A percentile compares a stretch with the other conserved stretches of the same genome.
Conservation (phyloP, 2,329 filamentous ascomycete species). For the Pezicula radicicola region DNA sequence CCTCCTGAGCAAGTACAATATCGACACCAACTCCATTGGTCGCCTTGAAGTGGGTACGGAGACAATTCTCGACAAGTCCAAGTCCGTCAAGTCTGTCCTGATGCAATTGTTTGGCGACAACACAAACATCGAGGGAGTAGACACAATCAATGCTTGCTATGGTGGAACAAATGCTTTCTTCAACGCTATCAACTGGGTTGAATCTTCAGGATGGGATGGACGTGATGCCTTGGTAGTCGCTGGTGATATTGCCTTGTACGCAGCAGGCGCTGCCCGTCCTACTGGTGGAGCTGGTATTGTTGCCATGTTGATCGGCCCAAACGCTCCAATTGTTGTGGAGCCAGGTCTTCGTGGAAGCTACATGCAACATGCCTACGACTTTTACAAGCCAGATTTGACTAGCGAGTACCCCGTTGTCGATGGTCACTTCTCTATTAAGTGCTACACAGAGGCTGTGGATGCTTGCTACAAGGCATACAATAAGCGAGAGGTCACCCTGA, state of each 20-base stretch:
- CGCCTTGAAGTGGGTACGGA: slow-evolving; percentile 83
- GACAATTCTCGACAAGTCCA: slow-evolving; percentile 85
- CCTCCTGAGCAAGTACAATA: slow-evolving; percentile 78
- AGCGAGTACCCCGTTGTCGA: slow-evolving; percentile 87
- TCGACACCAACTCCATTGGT: slow-evolving; percentile 75
- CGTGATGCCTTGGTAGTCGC: slow-evolving; percentile 77
- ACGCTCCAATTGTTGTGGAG: slow-evolving; percentile 75
- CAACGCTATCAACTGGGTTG: slow-evolving; percentile 82
- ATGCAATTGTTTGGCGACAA: slow-evolving; percentile 87
- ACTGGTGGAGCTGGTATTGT: slow-evolving; percentile 79
- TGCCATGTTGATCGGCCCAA: slow-evolving; percentile 74
- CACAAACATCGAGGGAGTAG: slow-evolving; percentile 79
- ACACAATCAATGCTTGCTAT: slow-evolving; percentile 84
- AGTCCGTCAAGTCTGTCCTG: slow-evolving; percentile 84
- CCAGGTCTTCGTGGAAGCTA: slow-evolving; percentile 76
- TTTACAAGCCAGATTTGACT: slow-evolving; percentile 86
- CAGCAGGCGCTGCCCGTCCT: slow-evolving; percentile 77
- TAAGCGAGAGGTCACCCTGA: slow-evolving; percentile 64
- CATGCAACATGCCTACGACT: slow-evolving; percentile 84
- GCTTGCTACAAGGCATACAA: slow-evolving; percentile 78
- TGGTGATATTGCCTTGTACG: slow-evolving; percentile 82
- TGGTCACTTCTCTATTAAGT: slow-evolving; percentile 77
- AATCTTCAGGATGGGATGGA: slow-evolving; percentile 85
- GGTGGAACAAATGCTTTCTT: slow-evolving; percentile 82
- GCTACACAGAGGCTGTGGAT: slow-evolving; percentile 79